Evolutionary conservation across 352 stramenopile genomes (phyloP), one percentile per base, ranked within the genome.

Genomic region (Pythium dissimile): DNA sequence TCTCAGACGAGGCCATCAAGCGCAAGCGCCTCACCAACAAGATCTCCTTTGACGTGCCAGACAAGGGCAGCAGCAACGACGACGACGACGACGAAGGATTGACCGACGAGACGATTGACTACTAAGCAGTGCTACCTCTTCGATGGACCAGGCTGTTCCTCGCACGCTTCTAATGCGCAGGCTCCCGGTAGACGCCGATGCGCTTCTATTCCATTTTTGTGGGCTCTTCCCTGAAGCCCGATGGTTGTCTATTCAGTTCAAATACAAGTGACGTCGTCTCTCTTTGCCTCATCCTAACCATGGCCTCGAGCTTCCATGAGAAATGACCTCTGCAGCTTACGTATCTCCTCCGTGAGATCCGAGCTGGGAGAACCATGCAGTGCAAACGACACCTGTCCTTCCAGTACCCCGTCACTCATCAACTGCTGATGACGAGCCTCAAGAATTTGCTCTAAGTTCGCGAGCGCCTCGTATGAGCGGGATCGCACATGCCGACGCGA

Each of bases 381-480:
- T 2, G 50, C 24, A 30, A 51, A 37, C 24, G 16, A 27, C 30
- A 21, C 21, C 7, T 28, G 21, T 13, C 39, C 23, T 13, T 62
- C 64, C 1, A 71, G 43, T 31, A 32, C 39, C 28, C 78, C 80
- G 34, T 88, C 59, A 13, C 59, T 65, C 80, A 92, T 88, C 24
- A 92, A 55, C 27, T 86, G 66, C 43, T 82, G 74, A 44, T 92
- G 83, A 1, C 83, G 64, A n/a, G 74, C 72, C 46, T 92, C 83
- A 31, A 92, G 65, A 28, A 89, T 88, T 2, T 69, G 67, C 54
- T 92, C 83, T 12, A 92, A 62, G 51, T 85, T 76, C 37, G 89
- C 77, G 13, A 92, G 62, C 5, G 80, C 73, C 59, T 92, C 83
- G 64, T 90, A 92, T 16, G 80, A 90, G 21, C 83, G 72, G 9